Evolutionary conservation across 331 rosid species (phyloP), one percentile per base, ranked within the genome.

Genomic region (Ulmus americana): DNA sequence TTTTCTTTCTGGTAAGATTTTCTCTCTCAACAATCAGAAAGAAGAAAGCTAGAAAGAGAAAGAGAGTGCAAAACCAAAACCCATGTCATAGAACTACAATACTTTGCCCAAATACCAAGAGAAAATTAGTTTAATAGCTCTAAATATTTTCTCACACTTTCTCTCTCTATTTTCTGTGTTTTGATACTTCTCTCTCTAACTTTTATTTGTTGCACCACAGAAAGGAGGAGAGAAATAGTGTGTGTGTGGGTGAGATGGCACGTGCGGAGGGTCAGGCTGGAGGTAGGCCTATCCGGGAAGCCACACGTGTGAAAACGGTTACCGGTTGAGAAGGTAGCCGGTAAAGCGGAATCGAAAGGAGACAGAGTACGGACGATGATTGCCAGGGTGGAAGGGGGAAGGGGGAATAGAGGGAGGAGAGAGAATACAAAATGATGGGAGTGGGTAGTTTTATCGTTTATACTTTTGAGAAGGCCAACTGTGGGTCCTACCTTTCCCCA

Each of bases 171-270:
- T 5, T 28, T 28, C 35, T 28, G 35, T 63, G 76, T 57, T 55
- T 40, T 44, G 43, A 52, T 50, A 51, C 60, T 72, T 83, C 86
- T 86, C 87, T 82, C 82, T 82, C 85, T 64, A 79, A 64, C 84
- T 83, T 90, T 84, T 73, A 83, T 80, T 80, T 80, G 97, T 92
- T 92, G 97, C 96, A 88, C 96, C 96, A 81, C 74, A 78, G 82
- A 77, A 80, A 76, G 74, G 51, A 53, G 39, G 55, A 73, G 49
- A 74, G 78, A 77, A 54, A 79, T 49, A 45, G 52, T 48, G 47
- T 20, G 35, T 28, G 22, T 20, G 35, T 28, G 35, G 84, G 66
- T 11, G 74, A 51, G 61, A 41, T 0, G 49, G 81, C 91, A 82
- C 87, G 90, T 80, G 91, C 38, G 44, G 5, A 22, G 52, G 64